Evolutionary conservation across 2,329 filamentous ascomycete genomes (phyloP).

Genomic region (Epichloe baconii): DNA sequence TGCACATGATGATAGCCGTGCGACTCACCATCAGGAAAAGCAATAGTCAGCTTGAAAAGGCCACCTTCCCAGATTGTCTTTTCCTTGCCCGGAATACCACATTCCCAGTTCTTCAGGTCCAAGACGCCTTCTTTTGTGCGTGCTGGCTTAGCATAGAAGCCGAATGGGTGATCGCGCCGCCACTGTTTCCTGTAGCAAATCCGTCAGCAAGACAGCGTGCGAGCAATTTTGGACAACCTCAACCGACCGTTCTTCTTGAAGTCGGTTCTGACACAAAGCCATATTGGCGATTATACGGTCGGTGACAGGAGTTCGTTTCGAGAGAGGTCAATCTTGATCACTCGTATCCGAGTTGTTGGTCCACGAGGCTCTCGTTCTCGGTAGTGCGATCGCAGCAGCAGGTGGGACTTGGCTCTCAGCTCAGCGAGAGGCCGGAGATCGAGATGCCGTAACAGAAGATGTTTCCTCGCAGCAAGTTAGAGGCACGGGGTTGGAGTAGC

Average conservation of each 20-base stretch:
- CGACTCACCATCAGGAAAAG: conserved; percentile 77
- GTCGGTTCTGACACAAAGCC: conserved; percentile 78
- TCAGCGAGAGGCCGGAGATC: background rate
- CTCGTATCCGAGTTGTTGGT: background rate
- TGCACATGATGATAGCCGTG: conserved; percentile 2
- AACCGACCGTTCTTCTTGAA: conserved; percentile 74
- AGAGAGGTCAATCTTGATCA: background rate
- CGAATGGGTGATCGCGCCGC: conserved; percentile 93
- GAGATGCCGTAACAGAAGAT: background rate
- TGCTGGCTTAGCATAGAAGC: conserved; percentile 84
- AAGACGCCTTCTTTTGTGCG: conserved; percentile 69
- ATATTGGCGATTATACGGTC: conserved; percentile 31
- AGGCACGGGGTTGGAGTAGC: background rate
- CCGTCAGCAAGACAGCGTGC: conserved; percentile 11
- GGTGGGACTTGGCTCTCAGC: background rate
- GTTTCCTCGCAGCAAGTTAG: background rate
- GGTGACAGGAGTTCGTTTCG: background rate
- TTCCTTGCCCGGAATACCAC: conserved; percentile 87
- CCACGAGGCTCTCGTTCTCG: background rate
- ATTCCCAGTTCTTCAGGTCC: conserved; percentile 93
- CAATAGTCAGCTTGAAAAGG: conserved; percentile 84
- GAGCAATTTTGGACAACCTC: background rate
- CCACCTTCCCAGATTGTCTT: conserved; percentile 98
- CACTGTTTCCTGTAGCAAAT: conserved; percentile 65
- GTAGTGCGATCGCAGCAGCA: background rate